Evolutionary conservation across 2,329 filamentous ascomycete genomes (phyloP), one percentile per base, ranked within the genome.

Genomic region (Ceratocystis papillata): DNA sequence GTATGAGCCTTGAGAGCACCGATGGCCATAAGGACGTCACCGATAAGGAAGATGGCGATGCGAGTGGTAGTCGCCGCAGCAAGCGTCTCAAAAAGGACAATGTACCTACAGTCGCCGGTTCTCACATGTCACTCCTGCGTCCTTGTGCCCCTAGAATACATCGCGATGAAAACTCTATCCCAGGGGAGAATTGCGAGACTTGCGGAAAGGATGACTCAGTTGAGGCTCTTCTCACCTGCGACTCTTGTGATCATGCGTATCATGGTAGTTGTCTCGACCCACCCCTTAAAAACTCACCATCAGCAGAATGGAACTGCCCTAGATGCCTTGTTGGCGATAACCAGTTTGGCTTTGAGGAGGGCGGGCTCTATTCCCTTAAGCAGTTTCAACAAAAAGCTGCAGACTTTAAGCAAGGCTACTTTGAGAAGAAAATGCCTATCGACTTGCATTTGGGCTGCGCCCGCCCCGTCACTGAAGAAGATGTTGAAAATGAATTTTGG

Each of bases 401-500:
- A 70, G 89, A 90, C 71, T 99, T 99, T 80, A 97, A 96, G 76
- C 88, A 95, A 71, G 85, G 85, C 28, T 96, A 99, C 72, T 99
- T 99, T 72, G 87, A 90, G 69, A 87, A 87, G 72, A 94, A 92
- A 75, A 90, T 92, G 86, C 89, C 88, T 0, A 92, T 88, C 71
- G 93, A 96, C 72, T 87, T 91, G 0, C 83, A 92, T 37, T 82
- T 90, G 30, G 93, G 96, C 70, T 88, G 86, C 37, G 86, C 89
- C 69, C 83, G 87, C 50, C 87, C 88, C 0, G 88, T 96, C 37
- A 92, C 89, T 0, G 94, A 99, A 74, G 92, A 97, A 69, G 94
- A 97, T 70, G 90, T 99, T 3, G 94, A 99, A 76, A 86, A 86
- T 22, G 94, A 99, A 73, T 99, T 99, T 74, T 99, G 94, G 94